phyloP scores from a whole-genome alignment of 1,284 basidiomycete genomes.

The Fomitiporia mediterranea region DNA sequence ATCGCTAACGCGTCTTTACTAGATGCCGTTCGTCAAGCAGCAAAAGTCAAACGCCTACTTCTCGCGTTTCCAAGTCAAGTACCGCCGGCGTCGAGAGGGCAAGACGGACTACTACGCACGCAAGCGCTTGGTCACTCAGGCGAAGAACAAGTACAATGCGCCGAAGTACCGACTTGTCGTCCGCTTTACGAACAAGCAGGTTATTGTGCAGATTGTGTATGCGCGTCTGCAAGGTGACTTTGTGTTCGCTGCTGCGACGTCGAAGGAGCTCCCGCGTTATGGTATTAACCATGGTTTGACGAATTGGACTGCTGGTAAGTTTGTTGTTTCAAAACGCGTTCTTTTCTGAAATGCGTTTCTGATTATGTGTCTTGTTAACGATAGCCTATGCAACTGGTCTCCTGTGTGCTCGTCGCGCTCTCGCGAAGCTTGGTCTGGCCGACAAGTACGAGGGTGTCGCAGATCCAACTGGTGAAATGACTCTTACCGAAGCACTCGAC shows the following conservation, averaged over 20 bases:
- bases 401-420: conserved; percentile 90
- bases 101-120: conserved; percentile 99
- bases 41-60: conserved; percentile 92
- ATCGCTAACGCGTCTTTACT: neutral
- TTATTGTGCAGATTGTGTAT: conserved; percentile 93
- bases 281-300: conserved; percentile 98
- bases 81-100: conserved; percentile 92
- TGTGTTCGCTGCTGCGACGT: conserved; percentile 83
- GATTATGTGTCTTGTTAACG: neutral
- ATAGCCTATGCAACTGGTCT: conserved; percentile 97
- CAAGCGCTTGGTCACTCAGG: conserved; percentile 93
- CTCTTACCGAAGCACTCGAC: conserved; percentile 78
- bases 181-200: conserved; percentile 92
- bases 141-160: conserved; percentile 99
- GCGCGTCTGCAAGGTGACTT: conserved; percentile 98
- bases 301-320: conserved; percentile 92
- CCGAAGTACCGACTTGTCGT: conserved; percentile 99
- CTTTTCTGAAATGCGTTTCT: neutral
- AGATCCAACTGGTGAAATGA: conserved; percentile 88
- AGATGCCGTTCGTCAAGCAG: conserved; percentile 91
- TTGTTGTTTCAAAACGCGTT: too few relatives aligned
- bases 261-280: conserved; percentile 91
- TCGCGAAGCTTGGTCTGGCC: conserved; percentile 93
- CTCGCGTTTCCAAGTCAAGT: conserved; percentile 97
- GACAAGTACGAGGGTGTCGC: conserved; percentile 98